Base-by-base conservation (phyloP, 2,329 filamentous ascomycete species). In the Nemania sp. region DNA sequence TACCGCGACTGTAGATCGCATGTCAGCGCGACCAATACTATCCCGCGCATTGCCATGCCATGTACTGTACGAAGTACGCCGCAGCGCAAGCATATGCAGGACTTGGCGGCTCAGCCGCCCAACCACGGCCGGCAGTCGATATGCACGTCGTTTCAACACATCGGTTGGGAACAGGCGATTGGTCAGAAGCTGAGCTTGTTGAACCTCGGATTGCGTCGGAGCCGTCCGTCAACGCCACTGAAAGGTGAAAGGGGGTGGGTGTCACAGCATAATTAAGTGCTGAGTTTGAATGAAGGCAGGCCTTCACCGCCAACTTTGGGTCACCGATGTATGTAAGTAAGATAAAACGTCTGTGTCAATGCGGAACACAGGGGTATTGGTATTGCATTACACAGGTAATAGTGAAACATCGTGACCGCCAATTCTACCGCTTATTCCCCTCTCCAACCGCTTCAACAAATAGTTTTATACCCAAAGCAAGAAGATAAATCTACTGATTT, bases 301-400 rank as follows among this genome's bases (percentile, higher is more conserved):
- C 37, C 48, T 41, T 56, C 53, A 56, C 53, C 53, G 53, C 53
- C 26, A 46, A 46, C 15, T n/a, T n/a, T n/a, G n/a, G n/a, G 19
- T 31, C 22, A 11, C 12, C 48, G 7, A 11, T 33, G 22, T 36
- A 19, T 14, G 9, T 36, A 42, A 22, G 12, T 17, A 26, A 52
- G 31, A 15, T 43, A 30, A 44, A 42, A 24, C 11, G 12, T 17
- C n/a, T 26, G 12, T 23, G 30, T 36, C 17, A 23, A 39, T 11
- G 17, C 26, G 26, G 6, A 2, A 22, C 39, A 20, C 31, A 43
- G 5, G 20, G n/a, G n/a, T n/a, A n/a, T n/a, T n/a, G 28, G 6
- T 28, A 28, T 8, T 51, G 23, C 19, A 26, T 41, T 22, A 5
- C 23, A 54, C 36, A 8, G 19, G 14, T 33, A 40, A 5, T 20